A percentile compares a stretch with the other conserved stretches of the same genome.
Evolutionary conservation across 164 flowering plant genomes (phyloP).

Genomic region (Kalanchoe fedtschenkoi): DNA sequence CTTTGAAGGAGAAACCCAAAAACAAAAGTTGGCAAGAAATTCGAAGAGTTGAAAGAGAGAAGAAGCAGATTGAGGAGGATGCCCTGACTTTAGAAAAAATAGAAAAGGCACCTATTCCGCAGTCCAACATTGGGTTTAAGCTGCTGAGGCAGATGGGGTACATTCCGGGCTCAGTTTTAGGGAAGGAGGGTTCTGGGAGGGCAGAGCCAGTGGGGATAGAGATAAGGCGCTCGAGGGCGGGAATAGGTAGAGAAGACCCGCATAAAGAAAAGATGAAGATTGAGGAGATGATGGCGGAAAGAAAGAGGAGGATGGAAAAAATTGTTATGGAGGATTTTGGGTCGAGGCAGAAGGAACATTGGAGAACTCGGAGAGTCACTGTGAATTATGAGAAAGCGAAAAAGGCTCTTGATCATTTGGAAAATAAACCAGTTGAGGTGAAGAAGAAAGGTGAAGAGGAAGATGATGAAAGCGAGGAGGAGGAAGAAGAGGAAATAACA

Average conservation of each 20-base stretch:
- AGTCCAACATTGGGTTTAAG: constrained; percentile 83
- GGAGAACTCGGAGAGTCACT: constrained; percentile 47
- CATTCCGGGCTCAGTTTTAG: constrained; percentile 68
- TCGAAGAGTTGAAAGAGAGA: constrained; percentile 45
- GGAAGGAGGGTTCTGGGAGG: constrained; percentile 54
- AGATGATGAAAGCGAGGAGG: constrained; percentile 33
- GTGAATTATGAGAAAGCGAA: constrained; percentile 64
- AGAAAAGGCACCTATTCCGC: constrained; percentile 54
- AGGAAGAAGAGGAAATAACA: constrained; percentile 66
- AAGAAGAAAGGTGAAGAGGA: constrained; percentile 32
- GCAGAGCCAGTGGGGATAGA: constrained; percentile 70
- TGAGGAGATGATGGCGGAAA: constrained; percentile 35
- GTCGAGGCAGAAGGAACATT: constrained; percentile 51
- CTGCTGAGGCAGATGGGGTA: constrained; percentile 90
- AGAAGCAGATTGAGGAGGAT: constrained; percentile 65
- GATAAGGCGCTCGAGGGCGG: constrained; percentile 74
- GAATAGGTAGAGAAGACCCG: constrained; percentile 72
- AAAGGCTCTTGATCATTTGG: constrained; percentile 65
- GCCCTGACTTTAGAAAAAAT: constrained; percentile 47
- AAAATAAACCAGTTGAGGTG: constrained; percentile 51
- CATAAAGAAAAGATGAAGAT: constrained; percentile 53
- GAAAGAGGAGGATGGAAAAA: constrained; percentile 34
- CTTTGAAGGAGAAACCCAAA: constrained; percentile 12
- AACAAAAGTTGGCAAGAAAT: constrained; percentile 58
- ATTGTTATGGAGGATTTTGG: constrained; percentile 67